Conservation (phyloP, 352 stramenopile species). For the Globisporangium middletonii region DNA sequence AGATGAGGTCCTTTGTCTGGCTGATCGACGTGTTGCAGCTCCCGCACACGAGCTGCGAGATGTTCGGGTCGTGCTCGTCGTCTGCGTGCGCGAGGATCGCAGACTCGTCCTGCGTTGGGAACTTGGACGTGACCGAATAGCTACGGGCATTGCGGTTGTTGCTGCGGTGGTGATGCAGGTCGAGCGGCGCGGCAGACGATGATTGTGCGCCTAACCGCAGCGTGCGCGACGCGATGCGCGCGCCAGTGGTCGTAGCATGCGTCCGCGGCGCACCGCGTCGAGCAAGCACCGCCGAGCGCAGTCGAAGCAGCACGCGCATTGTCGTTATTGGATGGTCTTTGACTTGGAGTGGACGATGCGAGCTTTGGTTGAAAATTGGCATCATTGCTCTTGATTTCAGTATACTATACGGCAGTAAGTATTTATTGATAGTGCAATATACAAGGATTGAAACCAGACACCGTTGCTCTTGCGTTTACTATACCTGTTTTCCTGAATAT, state of each 20-base stretch:
- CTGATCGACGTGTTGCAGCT: slow-evolving; percentile 63
- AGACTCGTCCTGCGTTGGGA: slow-evolving; percentile 47
- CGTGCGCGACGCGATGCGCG: neutral
- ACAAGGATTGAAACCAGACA: no score
- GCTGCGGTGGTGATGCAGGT: neutral
- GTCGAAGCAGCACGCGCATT: slow-evolving; percentile 11
- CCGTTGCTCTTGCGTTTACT: no score
- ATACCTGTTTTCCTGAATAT: no score
- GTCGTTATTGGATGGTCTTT: neutral
- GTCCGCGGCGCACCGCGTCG: neutral
- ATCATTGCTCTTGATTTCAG: neutral
- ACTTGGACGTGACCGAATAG: slow-evolving; percentile 29
- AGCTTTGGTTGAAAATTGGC: no score
- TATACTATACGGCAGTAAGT: neutral
- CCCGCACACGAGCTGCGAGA: slow-evolving; percentile 53
- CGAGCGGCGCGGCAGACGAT: slow-evolving; percentile 1
- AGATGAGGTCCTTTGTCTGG: slow-evolving; percentile 59
- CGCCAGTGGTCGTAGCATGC: neutral
- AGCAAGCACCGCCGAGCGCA: slow-evolving; percentile 5
- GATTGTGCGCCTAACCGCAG: neutral
- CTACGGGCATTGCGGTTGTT: neutral
- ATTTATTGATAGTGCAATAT: no score
- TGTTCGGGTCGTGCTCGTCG: slow-evolving; percentile 25
- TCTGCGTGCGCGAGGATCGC: slow-evolving; percentile 30
- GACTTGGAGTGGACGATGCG: no score